These are phyloP conservation scores for Ogataea philodendri DNA, from an alignment of 805 yeast species.

Conservation along the genomic window DNA sequence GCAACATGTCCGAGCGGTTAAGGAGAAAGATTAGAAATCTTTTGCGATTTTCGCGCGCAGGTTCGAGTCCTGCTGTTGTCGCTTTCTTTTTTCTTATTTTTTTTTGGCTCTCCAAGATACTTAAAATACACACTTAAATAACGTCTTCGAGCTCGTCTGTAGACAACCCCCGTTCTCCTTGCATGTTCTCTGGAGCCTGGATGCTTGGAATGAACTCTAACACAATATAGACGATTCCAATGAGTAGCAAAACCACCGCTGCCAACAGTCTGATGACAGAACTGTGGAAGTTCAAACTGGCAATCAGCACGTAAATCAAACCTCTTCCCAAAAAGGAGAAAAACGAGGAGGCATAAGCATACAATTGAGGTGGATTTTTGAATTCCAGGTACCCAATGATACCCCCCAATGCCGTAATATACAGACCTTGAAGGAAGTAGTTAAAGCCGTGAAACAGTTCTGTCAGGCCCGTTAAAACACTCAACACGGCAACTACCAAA, in stretches of 20 bases:
- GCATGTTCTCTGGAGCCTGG: slow-evolving; percentile 82
- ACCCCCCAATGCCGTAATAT: slow-evolving; percentile 52
- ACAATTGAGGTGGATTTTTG: slow-evolving; percentile 57
- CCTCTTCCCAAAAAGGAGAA: slow-evolving; percentile 78
- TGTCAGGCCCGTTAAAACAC: slow-evolving; percentile 49
- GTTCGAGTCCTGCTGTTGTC: slow-evolving; percentile 62
- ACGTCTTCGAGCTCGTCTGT: slow-evolving; percentile 36
- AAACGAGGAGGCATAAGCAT: slow-evolving; percentile 63
- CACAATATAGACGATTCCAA: slow-evolving; percentile 58
- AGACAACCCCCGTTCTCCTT: slow-evolving; percentile 42
- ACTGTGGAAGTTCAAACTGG: slow-evolving; percentile 45
- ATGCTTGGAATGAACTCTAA: slow-evolving; percentile 73
- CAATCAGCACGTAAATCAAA: slow-evolving; percentile 51
- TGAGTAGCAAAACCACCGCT: slow-evolving; percentile 54
- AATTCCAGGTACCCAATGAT: slow-evolving; percentile 47
- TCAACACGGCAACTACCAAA: slow-evolving; percentile 54
- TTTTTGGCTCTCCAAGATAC: too few relatives aligned
- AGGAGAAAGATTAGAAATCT: slow-evolving; percentile 59
- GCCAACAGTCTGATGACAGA: slow-evolving; percentile 52
- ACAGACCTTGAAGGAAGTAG: slow-evolving; percentile 57
- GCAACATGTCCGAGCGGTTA: slow-evolving; percentile 59
- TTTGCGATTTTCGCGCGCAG: slow-evolving; percentile 64
- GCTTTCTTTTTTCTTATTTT: slow-evolving; percentile 21
- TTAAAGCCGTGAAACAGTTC: slow-evolving; percentile 43
- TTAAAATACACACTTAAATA: slow-evolving; percentile 24